Base-by-base conservation (phyloP, 306 rosid species). In the Acacia melanoxylon region DNA sequence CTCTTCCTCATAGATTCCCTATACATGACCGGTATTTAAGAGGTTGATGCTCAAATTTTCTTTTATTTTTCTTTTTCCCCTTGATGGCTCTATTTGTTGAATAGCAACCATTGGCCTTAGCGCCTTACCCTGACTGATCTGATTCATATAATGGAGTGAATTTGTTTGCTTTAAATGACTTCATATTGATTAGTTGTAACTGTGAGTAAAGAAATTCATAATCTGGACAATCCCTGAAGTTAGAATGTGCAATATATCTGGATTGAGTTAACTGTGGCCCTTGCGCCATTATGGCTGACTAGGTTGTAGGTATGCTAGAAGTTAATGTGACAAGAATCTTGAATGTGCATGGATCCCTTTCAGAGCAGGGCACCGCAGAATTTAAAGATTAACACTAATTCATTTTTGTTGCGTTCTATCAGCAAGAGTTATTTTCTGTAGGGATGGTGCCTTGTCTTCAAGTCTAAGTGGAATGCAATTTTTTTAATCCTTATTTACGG, bases 291-390 rank as follows among this genome's bases (percentile, higher is more conserved):
- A 52, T n/a, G n/a, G n/a, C n/a, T n/a, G n/a, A n/a, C 40, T 37
- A 59, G 49, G 73, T n/a, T 63, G 12, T 46, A 46, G 15, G 45
- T 42, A 51, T 74, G 88, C 72, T 74, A 76, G 79, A 41, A 67
- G 78, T 74, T 52, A 76, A 59, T 5, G 76, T 79, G 84, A 79
- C 84, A 76, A 49, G 42, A 63, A 63, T 49, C 62, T 75, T 79
- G 79, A 75, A 74, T 72, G 46, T 44, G 37, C 33, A 22, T 33
- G 82, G 49, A 77, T 14, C 16, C 49, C 70, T 75, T 74, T 3
- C 31, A 75, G 45, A 75, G 75, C 35, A 70, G 73, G 73, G 75
- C 80, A 66, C 24, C 75, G 68, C 12, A 9, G 10, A 66, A 40
- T 42, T 42, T 42, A 8, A 42, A 8, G 46, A 42, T 42, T 42